Base-by-base conservation (phyloP, 345 rosid genomes). In the Sisymbrium irio region DNA sequence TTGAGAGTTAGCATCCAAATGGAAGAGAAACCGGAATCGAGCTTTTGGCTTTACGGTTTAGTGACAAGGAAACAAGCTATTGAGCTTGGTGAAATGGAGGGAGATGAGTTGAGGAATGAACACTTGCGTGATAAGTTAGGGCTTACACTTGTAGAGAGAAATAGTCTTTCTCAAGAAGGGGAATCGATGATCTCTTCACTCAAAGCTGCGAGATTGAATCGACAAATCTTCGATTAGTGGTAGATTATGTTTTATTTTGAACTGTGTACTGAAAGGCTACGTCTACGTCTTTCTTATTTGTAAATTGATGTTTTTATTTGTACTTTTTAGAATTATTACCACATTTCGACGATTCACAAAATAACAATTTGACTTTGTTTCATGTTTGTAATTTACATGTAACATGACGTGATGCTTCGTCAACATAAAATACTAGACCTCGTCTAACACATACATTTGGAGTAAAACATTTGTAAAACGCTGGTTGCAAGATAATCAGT, bases 111-210 rank as follows among this genome's bases (percentile, higher is more conserved):
- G 66, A 85, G 92, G 71, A 76, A 82, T 76, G 83, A 78, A 33
- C 53, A 54, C 67, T 71, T 90, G 65, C 77, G 72, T 10, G 45
- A 61, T 5, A 46, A 74, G 37, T 84, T 83, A 65, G 79, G 82
- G 65, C 72, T 82, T 41, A 63, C 57, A 45, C 67, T 75, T 51
- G 83, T 85, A 10, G 87, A 83, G 6, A 79, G 84, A 73, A 86
- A 80, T 71, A 90, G 83, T 13, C 68, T 86, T 36, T 64, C 83
- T 37, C 71, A 58, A 30, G 83, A 69, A 19, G 90, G 81, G 9
- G 87, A 85, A 76, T 80, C 85, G n/a, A 77, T 88, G 39, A 71
- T 90, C 60, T 65, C 80, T 18, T 63, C 79, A 62, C 79, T 88
- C 67, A 88, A 84, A 78, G 84, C 82, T 28, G 82, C 83, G 3